Evolutionary conservation across 164 flowering plant genomes (phyloP), one percentile per base, ranked within the genome.

Genomic region (Cinnamomum micranthum): DNA sequence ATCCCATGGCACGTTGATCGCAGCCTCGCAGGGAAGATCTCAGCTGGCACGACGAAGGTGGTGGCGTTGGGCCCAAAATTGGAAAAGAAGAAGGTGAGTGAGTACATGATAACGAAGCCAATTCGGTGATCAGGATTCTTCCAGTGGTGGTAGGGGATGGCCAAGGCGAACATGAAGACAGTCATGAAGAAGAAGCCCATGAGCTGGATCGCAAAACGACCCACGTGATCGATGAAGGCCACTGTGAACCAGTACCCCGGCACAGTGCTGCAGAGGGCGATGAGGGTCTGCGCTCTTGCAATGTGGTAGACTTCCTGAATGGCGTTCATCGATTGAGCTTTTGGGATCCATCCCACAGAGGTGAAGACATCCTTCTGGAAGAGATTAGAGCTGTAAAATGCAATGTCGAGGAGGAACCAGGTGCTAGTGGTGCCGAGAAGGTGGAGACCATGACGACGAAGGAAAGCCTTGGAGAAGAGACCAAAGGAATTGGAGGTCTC

Each of bases 331-430:
- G 77, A 68, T 19, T 71, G 20, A 17, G 86, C 85, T 1, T 41
- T 12, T 2, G 84, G 84, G 47, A 84, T 74, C 86, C 86, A 84
- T 10, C 85, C 84, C 11, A 81, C 60, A 5, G 86, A 82, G 22
- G 31, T 59, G 69, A 79, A 84, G 25, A 84, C 58, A 59, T 81
- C 82, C 62, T 81, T 81, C 69, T 81, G 86, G 77, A 81, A 81
- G 13, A 83, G 77, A 25, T 81, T 81, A 17, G 77, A 77, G 55
- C 86, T 85, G 79, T 85, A 85, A 71, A 83, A 83, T 1, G 86
- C 87, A 19, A 85, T 80, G 69, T 83, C 88, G 11, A 85, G 79
- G 31, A 85, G 71, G 67, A 85, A 82, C 88, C 88, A 83, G 10
- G 86, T 83, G 25, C 68, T 69, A 1, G 81, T 73, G 1, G 79